Percentiles rank a stretch among this genome's conserved stretches.
These are phyloP conservation scores for Sutorius eximius DNA, from an alignment of 1,284 basidiomycete species.

Conservation along the genomic window DNA sequence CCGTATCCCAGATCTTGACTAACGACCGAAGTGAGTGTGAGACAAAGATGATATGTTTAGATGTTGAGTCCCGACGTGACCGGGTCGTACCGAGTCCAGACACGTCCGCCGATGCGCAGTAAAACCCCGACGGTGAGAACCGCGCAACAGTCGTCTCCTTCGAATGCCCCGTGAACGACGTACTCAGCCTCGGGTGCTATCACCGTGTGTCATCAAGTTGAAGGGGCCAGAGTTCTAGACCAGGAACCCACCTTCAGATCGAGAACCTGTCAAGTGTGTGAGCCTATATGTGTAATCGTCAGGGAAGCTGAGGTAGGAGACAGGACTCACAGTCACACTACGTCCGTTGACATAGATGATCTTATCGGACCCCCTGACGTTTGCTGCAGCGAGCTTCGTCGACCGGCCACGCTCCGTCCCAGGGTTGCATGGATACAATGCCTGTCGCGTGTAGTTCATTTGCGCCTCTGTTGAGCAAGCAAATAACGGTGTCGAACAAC, in stretches of 20 bases:
- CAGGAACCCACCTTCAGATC: slow-evolving; percentile 50
- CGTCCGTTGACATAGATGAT: slow-evolving; percentile 86
- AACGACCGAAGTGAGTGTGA: background rate
- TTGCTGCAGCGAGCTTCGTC: slow-evolving; percentile 82
- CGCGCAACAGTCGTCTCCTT: slow-evolving; percentile 88
- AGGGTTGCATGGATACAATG: slow-evolving; percentile 75
- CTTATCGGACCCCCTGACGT: slow-evolving; percentile 58
- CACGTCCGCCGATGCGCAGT: slow-evolving; percentile 88
- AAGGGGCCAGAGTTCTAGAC: background rate
- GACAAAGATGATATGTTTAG: background rate
- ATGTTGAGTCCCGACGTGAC: background rate
- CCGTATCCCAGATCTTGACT: slow-evolving; percentile 94
- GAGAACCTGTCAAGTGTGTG: slow-evolving; percentile 47
- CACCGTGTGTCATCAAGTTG: background rate
- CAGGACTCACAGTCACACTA: slow-evolving; percentile 73
- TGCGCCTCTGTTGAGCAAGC: background rate
- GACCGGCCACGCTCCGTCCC: slow-evolving; percentile 69
- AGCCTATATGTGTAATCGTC: background rate
- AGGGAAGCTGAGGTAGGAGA: background rate
- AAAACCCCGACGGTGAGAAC: slow-evolving; percentile 92
- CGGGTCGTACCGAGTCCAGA: slow-evolving; percentile 68
- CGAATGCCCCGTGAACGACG: slow-evolving; percentile 77
- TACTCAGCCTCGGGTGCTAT: slow-evolving; percentile 55
- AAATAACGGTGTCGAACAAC: background rate
- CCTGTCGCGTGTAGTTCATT: slow-evolving; percentile 33